These are phyloP conservation scores for Solanum pennellii DNA, from an alignment of 257 asterid genomes.

Conservation along the genomic window DNA sequence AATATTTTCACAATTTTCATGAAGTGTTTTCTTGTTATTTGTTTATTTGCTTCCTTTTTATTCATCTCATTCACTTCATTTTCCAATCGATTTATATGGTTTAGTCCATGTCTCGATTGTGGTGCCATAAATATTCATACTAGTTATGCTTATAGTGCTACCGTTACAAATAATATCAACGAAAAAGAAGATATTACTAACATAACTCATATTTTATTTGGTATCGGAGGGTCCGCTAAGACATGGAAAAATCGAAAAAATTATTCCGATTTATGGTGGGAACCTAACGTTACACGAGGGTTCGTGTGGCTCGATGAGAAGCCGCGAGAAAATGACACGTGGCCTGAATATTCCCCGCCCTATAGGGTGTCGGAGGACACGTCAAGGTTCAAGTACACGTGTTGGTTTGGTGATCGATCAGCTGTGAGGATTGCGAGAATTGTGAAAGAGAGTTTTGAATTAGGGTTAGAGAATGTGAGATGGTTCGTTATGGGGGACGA, in stretches of 20 bases:
- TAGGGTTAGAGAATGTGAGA: conserved; percentile 36
- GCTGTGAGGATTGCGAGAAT: conserved; percentile 71
- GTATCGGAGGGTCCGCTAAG: conserved; percentile 71
- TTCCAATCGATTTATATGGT: conserved; percentile 12
- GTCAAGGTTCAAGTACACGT: conserved; percentile 39
- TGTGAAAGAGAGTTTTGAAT: conserved; percentile 55
- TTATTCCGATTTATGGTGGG: conserved; percentile 82
- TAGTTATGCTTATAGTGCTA: background rate
- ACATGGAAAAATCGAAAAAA: conserved; percentile 62
- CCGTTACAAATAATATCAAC: background rate
- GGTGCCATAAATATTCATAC: background rate
- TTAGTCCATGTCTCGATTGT: conserved; percentile 17
- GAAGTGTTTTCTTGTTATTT: conserved; percentile 32
- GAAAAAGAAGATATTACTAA: conserved; percentile 8
- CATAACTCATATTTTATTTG: conserved; percentile 62
- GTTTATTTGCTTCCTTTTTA: conserved; percentile 19
- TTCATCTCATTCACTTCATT: conserved; percentile 28
- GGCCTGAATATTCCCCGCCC: conserved; percentile 48
- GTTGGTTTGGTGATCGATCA: conserved; percentile 44
- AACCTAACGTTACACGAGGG: conserved; percentile 59
- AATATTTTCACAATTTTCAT: conserved; percentile 17
- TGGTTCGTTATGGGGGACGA: conserved; percentile 98
- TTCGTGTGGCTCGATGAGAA: conserved; percentile 59
- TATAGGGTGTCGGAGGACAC: conserved; percentile 46
- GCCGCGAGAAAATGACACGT: conserved; percentile 9